These are phyloP conservation scores for Leccinum uliginosum DNA, from an alignment of 768 basidiomycete genomes.

Conservation along the genomic window DNA sequence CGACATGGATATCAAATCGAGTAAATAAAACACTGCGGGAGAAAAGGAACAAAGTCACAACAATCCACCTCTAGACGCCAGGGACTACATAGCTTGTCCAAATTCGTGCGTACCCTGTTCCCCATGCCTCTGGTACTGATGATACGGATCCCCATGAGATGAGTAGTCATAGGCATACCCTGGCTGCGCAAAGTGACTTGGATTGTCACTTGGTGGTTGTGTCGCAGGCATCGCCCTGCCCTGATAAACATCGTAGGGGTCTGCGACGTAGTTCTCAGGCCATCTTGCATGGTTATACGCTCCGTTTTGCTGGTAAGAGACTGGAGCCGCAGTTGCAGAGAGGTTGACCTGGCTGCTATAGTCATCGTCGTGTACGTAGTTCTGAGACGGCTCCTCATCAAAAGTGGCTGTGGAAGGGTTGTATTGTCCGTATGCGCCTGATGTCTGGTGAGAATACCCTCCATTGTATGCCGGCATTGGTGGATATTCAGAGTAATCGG, in stretches of 20 bases:
- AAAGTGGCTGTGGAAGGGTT: conserved; percentile 57
- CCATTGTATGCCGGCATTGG: conserved; percentile 74
- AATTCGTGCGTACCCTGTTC: conserved; percentile 28
- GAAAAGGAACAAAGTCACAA: conserved; percentile 14
- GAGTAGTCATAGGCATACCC: conserved; percentile 27
- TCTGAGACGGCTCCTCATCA: conserved; percentile 45
- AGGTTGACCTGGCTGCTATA: conserved; percentile 63
- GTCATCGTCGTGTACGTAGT: conserved; percentile 61
- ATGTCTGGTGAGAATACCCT: conserved; percentile 56
- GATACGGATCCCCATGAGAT: conserved; percentile 25
- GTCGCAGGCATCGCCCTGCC: conserved; percentile 39
- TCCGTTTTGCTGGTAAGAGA: conserved; percentile 39
- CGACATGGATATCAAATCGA: conserved; percentile 17
- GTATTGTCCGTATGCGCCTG: conserved; percentile 50
- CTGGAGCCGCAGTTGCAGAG: conserved; percentile 53
- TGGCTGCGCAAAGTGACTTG: conserved; percentile 25
- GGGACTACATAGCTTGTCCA: conserved; percentile 31
- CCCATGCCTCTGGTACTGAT: conserved; percentile 28
- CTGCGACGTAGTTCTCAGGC: conserved; percentile 34
- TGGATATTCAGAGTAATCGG: conserved; percentile 46
- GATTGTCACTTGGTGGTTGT: conserved; percentile 31
- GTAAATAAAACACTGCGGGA: conserved; percentile 24
- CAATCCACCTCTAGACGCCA: conserved; percentile 12
- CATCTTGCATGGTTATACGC: conserved; percentile 15
- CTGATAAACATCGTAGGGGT: conserved; percentile 55